Evolutionary conservation across 257 asterid genomes (phyloP), one percentile per base, ranked within the genome.

Genomic region (Nicotiana undulata): DNA sequence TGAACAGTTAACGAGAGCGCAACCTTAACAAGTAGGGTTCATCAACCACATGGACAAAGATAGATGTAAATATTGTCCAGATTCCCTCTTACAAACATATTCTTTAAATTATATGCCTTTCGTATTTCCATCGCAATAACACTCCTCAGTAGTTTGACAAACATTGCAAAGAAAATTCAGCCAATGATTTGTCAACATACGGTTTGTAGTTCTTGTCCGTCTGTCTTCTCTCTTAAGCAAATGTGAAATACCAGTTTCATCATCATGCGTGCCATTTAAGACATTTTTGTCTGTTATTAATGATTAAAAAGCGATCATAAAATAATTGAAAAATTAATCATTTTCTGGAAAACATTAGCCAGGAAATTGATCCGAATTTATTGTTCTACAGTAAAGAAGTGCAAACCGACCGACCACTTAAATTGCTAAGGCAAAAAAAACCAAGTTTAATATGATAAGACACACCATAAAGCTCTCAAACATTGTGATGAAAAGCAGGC

Each of bases 31-130:
- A 44, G 55, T 70, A 44, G 34, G 52, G 34, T 56, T 70, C 17
- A 44, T 70, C 59, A 70, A 70, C n/a, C 77, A 40, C 59, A 22
- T n/a, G 56, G 51, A 37, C 34, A 70, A 70, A 70, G 77, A 70
- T 70, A 40, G 59, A 70, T 70, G 34, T 40, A 46, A 58, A 22
- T 59, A 22, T 22, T 44, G 77, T 55, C 22, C 76, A n/a, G 56
- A 40, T 68, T 68, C 32, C 31, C 40, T 40, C 31, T 68, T 29
- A 37, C 56, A 31, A 18, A 18, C 52, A 20, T 37, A 20, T 26
- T 51, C 55, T 34, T n/a, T 11, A 68, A 34, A 40, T 11, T 68
- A 40, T 68, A 68, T 20, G n/a, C 76, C 32, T 18, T 20, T 29
- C 40, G 76, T 44, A 70, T 44, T 70, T 51, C 52, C 20, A 31